Base-by-base conservation (phyloP, 2,329 filamentous ascomycete genomes). In the Alternaria consortialis region DNA sequence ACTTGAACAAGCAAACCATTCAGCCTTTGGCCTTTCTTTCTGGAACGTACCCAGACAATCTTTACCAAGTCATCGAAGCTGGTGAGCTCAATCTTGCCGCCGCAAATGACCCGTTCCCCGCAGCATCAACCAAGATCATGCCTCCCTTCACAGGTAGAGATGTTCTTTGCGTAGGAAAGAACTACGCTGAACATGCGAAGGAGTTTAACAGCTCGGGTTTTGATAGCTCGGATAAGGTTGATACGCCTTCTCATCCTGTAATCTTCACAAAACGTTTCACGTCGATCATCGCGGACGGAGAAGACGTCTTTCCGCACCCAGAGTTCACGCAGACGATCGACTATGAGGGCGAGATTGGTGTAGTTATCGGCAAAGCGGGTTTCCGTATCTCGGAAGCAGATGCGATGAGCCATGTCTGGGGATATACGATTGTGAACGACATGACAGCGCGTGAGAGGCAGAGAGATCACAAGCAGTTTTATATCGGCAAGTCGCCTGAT, bases 191-290 rank as follows among this genome's bases (percentile, higher is more conserved):
- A 40, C 85, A 88, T 67, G 85, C 85, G 1, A 84, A 81, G 54
- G 85, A 87, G 61, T 87, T 88, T 75, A 85, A 87, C 66, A 79
- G 74, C 11, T 84, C 82, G 1, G 85, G 85, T 0, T 87, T 82
- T 65, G 86, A 87, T 69, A 81, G 80, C 56, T 84, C 80, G 5
- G 85, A 88, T 65, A 87, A 86, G 64, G 75, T 79, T 0, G 84
- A 85, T 56, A 75, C 78, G 42, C 84, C 84, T 0, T 83, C 81
- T 0, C 82, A 86, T 62, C 85, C 85, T 0, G 85, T 87, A 8
- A 86, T 86, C 56, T 86, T 86, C 71, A 86, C 84, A 3, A 86
- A 86, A 65, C 79, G 85, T 1, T 80, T 80, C 5, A 86, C 84
- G 0, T 84, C 83, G 2, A 85, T 86, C 58, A 81, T 86, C 39